Percentiles rank a stretch among this genome's conserved stretches.
Conservation (phyloP, 1,284 basidiomycete species). For the Ganoderma lucidum region DNA sequence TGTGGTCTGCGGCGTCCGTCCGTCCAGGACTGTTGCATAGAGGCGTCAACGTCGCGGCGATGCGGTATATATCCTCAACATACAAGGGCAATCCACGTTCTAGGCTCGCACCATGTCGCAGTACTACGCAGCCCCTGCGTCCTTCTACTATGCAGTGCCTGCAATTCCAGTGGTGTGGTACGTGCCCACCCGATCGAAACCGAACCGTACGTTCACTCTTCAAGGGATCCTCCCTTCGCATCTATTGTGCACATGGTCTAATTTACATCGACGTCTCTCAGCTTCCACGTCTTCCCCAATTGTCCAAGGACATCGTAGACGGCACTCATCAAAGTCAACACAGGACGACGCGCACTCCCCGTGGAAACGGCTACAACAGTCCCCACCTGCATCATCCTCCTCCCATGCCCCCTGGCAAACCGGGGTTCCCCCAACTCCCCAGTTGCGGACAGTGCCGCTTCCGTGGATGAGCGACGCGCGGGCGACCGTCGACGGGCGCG, state of each 20-base stretch:
- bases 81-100: not conserved
- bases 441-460: slow-evolving; percentile 1
- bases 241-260: not conserved
- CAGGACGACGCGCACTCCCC: not conserved
- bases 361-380: not conserved
- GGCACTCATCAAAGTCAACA: not conserved
- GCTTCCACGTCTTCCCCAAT: not conserved
- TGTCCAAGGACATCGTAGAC: not conserved
- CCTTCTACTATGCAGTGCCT: not conserved
- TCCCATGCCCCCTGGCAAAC: not conserved
- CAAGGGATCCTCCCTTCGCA: not conserved
- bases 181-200: not conserved
- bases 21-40: not conserved
- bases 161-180: not conserved
- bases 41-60: not conserved
- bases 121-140: not conserved
- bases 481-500: not conserved
- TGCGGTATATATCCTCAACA: not conserved
- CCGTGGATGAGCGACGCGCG: not conserved
- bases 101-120: not conserved
- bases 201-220: not conserved
- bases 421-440: not conserved
- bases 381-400: not conserved
- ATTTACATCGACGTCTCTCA: not conserved
- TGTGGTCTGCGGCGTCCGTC: not conserved